Conservation (phyloP, 1,139 yeast genomes). For the Magnusiomyces clavatus region DNA sequence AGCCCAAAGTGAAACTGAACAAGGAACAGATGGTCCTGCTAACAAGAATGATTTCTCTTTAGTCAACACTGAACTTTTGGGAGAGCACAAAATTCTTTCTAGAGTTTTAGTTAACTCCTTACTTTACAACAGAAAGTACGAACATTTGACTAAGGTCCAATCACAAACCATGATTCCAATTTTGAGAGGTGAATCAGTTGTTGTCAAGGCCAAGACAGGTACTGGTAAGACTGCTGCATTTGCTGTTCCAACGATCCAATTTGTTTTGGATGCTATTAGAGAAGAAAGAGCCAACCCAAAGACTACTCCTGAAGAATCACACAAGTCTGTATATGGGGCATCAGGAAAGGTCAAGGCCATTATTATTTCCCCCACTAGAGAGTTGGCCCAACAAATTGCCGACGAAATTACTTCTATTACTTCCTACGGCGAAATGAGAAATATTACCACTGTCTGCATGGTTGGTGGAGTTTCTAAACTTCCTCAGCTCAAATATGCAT, state of each 20-base stretch:
- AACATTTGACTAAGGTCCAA: constrained; percentile 69
- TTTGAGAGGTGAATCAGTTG: constrained; percentile 50
- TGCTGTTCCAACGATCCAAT: constrained; percentile 68
- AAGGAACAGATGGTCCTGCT: constrained; percentile 8
- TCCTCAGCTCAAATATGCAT: constrained; percentile 33
- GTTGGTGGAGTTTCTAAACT: constrained; percentile 47
- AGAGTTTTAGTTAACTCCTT: constrained; percentile 32
- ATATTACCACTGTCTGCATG: constrained; percentile 33
- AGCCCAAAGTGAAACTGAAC: neutral
- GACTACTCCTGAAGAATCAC: neutral
- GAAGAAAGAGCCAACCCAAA: constrained; percentile 20
- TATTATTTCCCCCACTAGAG: constrained; percentile 86
- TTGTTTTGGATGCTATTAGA: constrained; percentile 34
- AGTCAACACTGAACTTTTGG: constrained; percentile 26
- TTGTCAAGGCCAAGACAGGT: constrained; percentile 90
- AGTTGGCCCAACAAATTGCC: constrained; percentile 78
- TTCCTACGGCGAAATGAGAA: constrained; percentile 30
- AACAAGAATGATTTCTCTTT: constrained; percentile 24
- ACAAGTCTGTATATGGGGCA: constrained; percentile 9
- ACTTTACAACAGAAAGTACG: constrained; percentile 27
- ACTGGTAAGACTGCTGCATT: constrained; percentile 93
- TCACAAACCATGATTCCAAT: constrained; percentile 63
- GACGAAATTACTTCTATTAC: constrained; percentile 45
- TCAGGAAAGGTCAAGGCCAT: constrained; percentile 39
- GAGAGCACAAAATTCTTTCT: constrained; percentile 26